Evolutionary conservation across 306 rosid genomes (phyloP).

Genomic region (Malus sieversii): DNA sequence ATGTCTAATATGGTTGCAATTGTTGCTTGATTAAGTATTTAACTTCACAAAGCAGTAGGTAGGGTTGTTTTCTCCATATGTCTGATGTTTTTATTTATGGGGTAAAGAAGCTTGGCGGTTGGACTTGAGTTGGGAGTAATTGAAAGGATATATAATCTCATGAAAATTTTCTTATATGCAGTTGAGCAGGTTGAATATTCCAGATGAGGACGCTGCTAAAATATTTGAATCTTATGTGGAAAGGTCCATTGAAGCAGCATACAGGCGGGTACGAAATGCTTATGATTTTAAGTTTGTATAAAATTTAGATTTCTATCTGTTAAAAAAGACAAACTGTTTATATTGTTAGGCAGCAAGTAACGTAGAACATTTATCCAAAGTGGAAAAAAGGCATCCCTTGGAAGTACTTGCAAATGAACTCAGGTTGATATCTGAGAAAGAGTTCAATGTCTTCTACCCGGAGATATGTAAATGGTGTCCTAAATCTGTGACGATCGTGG

Average conservation of each 20-base stretch:
- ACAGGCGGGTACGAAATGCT: slow-evolving; percentile 26
- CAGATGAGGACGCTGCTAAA: slow-evolving; percentile 15
- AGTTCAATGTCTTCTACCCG: slow-evolving; percentile 36
- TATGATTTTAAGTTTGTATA: slow-evolving; percentile 2
- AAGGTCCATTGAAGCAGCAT: slow-evolving; percentile 36
- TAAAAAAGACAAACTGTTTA: slow-evolving; percentile 1
- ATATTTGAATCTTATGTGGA: slow-evolving; percentile 40
- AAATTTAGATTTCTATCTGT: background rate
- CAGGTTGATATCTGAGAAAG: slow-evolving; percentile 41
- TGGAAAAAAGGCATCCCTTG: slow-evolving; percentile 38
- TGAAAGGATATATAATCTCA: background rate
- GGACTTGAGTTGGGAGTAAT: background rate
- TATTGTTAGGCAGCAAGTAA: slow-evolving; percentile 31
- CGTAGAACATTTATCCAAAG: slow-evolving; percentile 29
- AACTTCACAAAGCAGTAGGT: background rate
- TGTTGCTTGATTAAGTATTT: background rate
- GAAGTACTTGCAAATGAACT: slow-evolving; percentile 46
- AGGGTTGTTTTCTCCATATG: background rate
- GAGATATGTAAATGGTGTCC: slow-evolving; percentile 35
- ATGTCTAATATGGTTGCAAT: background rate
- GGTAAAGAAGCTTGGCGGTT: background rate
- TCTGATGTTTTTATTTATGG: background rate
- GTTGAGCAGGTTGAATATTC: slow-evolving; percentile 26
- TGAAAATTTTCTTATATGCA: slow-evolving; percentile 14
- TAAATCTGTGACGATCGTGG: slow-evolving; percentile 34